Conservation (phyloP, 495 filamentous ascomycete genomes). For the Recurvomyces mirabilis region DNA sequence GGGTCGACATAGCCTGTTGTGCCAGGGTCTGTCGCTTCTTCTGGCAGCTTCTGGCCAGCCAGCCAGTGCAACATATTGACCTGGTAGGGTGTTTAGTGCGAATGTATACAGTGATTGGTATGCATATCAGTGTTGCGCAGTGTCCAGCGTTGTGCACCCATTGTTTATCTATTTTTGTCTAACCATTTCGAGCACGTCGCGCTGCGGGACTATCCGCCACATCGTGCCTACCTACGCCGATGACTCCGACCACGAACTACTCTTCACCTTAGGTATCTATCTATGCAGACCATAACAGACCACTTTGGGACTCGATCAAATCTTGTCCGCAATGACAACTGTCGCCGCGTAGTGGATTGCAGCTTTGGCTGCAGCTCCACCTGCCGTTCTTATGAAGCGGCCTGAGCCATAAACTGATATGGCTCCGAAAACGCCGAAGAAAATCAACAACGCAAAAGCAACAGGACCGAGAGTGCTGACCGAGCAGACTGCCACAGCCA, state of each 20-base stretch:
- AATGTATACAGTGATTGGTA: no score
- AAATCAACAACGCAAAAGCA: slow-evolving; percentile 14
- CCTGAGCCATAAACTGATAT: slow-evolving; percentile 22
- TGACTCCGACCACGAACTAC: no score
- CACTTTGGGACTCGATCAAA: no score
- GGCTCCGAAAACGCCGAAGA: slow-evolving; percentile 30
- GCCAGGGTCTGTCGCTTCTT: slow-evolving; percentile 15
- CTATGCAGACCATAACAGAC: neutral
- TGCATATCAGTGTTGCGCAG: no score
- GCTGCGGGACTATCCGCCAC: no score
- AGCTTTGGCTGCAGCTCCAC: slow-evolving; percentile 33
- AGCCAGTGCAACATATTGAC: slow-evolving; percentile 36
- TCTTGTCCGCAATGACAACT: no score
- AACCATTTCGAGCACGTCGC: no score
- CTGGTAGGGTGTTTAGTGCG: no score
- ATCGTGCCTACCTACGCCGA: no score
- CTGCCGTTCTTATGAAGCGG: slow-evolving; percentile 20
- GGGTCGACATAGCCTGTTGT: slow-evolving; percentile 38
- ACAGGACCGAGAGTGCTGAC: neutral
- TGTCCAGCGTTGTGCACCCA: no score
- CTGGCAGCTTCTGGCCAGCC: slow-evolving; percentile 22
- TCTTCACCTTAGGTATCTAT: no score
- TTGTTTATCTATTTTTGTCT: no score
- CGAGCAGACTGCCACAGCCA: slow-evolving; percentile 2
- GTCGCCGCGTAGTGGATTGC: slow-evolving; percentile 29